Base-by-base conservation (phyloP, 345 rosid species). In the Citrus australasica region DNA sequence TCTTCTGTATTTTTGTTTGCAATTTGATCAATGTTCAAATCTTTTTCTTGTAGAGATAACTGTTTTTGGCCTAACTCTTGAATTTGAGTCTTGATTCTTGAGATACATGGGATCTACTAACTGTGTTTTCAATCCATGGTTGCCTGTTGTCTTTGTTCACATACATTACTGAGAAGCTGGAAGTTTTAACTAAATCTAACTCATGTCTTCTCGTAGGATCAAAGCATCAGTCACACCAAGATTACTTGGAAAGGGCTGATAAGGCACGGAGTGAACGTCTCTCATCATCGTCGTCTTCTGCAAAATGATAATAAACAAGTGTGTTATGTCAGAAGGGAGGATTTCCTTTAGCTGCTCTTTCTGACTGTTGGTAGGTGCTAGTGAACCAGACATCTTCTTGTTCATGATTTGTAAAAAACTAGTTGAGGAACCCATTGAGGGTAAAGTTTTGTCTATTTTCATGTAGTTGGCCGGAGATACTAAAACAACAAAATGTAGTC, bases 241-340 rank as follows among this genome's bases (percentile, higher is more conserved):
- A 96, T 84, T 96, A 96, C 88, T 9, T 96, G 97, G 99, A 96
- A 69, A 94, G 81, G 71, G 98, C 98, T 2, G 99, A 96, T 83
- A 89, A 88, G 84, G 98, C 98, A 67, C 85, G 97, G 48, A 89
- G 78, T 73, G 90, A 86, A 24, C 92, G 97, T 59, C 97, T 96
- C 70, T 96, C 98, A 27, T 85, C 93, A 66, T 38, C 76, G 21
- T 76, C 89, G 40, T 74, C 85, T 38, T 77, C 90, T 67, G 67
- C 82, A 9, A 89, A 91, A 83, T 86, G 81, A 85, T 76, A 32
- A 64, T 66, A 68, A 56, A 62, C 14, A 19, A n/a, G 71, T 60
- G 37, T 78, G 46, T 40, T 70, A 51, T 71, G 73, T 76, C 10
- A 59, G 69, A 76, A 60, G 61, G 30, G 55, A 76, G 63, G 38